Evolutionary conservation across 1,284 basidiomycete species (phyloP).

Genomic region (Tilletia indica): DNA sequence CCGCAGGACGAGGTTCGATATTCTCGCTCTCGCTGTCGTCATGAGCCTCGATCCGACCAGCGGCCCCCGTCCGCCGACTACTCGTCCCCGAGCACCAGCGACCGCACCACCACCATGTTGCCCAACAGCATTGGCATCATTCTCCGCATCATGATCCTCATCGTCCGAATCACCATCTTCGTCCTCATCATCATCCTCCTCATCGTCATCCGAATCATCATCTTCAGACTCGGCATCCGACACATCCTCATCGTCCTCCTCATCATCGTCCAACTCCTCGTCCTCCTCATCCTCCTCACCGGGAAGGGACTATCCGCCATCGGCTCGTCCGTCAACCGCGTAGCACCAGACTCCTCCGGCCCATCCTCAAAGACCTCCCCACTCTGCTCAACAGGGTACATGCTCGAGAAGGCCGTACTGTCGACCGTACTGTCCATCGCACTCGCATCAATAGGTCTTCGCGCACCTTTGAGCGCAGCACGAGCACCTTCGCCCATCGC

Average conservation of each 20-base stretch:
- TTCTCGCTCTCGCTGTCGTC: constrained; percentile 10
- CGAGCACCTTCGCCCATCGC: constrained; percentile 35
- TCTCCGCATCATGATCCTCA: background rate
- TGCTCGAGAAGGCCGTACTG: background rate
- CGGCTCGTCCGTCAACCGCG: background rate
- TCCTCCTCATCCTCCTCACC: constrained; percentile 2
- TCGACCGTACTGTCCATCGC: constrained; percentile 13
- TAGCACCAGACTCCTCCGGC: background rate
- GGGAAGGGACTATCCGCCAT: background rate
- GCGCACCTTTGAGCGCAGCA: background rate
- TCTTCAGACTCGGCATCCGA: background rate
- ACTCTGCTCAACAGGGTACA: constrained; percentile 10
- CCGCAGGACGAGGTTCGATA: background rate
- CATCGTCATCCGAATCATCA: background rate
- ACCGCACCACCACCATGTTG: background rate
- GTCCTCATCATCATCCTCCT: background rate
- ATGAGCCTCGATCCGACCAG: background rate
- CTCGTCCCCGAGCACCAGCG: too few species aligned
- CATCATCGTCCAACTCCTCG: background rate
- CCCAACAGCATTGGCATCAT: background rate
- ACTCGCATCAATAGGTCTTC: background rate
- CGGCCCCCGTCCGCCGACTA: too few species aligned
- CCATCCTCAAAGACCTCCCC: constrained; percentile 13
- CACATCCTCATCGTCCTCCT: background rate
- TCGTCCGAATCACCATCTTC: background rate